These are phyloP conservation scores for Yarrowia sp. DNA, from an alignment of 805 yeast genomes.

Conservation along the genomic window DNA sequence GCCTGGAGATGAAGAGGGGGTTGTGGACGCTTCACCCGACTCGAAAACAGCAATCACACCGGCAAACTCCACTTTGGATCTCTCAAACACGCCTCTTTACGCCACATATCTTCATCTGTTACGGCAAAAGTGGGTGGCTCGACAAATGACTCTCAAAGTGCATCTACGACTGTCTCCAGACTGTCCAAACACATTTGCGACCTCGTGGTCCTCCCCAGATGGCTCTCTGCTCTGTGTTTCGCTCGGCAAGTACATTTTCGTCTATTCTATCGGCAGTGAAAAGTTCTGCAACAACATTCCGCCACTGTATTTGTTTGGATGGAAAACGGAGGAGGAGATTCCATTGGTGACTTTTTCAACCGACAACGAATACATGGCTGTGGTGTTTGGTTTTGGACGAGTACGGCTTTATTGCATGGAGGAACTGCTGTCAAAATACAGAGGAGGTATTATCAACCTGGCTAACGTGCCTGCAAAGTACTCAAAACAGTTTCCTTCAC, in stretches of 20 bases:
- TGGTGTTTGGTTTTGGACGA: constrained; percentile 28
- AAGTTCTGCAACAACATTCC: constrained; percentile 22
- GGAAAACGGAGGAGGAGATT: constrained; percentile 11
- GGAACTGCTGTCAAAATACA: constrained; percentile 1
- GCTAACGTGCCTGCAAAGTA: constrained; percentile 28
- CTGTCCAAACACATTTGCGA: background rate
- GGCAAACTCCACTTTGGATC: background rate
- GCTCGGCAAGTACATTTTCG: constrained; percentile 8
- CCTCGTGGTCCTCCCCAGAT: constrained; percentile 12
- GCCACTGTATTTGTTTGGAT: constrained; percentile 19
- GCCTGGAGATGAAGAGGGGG: background rate
- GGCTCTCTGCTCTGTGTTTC: constrained; percentile 12
- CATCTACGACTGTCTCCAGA: background rate
- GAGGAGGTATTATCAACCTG: constrained; percentile 24
- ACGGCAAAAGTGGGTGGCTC: constrained; percentile 24
- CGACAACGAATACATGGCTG: constrained; percentile 28
- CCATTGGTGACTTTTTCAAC: constrained; percentile 23
- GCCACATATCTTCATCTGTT: constrained; percentile 7
- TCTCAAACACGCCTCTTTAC: background rate
- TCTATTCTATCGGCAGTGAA: constrained; percentile 14
- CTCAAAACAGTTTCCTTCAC: constrained; percentile 33
- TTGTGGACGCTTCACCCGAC: too few relatives aligned
- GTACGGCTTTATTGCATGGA: constrained; percentile 25
- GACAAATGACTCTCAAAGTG: constrained; percentile 5
- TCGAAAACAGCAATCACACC: too few relatives aligned